Evolutionary conservation across 306 rosid species (phyloP), one percentile per base, ranked within the genome.

Genomic region (Abrus precatorius): DNA sequence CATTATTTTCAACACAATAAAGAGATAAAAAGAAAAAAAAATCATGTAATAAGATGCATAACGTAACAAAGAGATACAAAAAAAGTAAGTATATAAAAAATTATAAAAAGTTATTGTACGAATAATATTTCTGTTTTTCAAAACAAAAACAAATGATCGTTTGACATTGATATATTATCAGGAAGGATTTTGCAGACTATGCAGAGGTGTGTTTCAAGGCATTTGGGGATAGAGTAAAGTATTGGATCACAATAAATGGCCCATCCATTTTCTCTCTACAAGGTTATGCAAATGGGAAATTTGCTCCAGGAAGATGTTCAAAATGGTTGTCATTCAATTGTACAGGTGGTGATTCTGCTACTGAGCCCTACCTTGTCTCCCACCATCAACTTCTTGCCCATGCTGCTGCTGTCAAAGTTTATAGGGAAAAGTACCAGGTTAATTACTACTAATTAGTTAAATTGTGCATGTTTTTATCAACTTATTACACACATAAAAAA

Each of bases 241-340:
- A 80, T 6, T 88, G 91, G 91, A 57, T 87, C 30, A 83, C 91
- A 1, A 3, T 85, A 14, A 88, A 88, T 38, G 91, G 83, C 13
- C 89, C 91, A 9, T 20, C 12, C 1, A 70, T 60, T 13, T 73
- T 62, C 6, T 68, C 69, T 12, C 14, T 5, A 2, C 5, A 4
- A 4, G 82, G 84, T 0, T 85, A 83, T 6, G 5, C 68, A 29
- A 47, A 29, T 2, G 87, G 88, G 1, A 1, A 12, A 1, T 38
- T 59, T 28, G 80, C 91, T 1, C 91, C 89, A 0, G 88, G 85
- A 0, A 67, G 91, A 74, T 88, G 91, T 50, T 88, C 87, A 5
- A 54, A 40, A 9, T 77, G 78, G 77, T 3, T 56, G 77, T 12
- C 43, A 3, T n/a, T 13, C 2, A 79, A 78, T 4, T 85, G 88